Conservation (phyloP, 441 rosid genomes). For the Erodium chrysanthum region DNA sequence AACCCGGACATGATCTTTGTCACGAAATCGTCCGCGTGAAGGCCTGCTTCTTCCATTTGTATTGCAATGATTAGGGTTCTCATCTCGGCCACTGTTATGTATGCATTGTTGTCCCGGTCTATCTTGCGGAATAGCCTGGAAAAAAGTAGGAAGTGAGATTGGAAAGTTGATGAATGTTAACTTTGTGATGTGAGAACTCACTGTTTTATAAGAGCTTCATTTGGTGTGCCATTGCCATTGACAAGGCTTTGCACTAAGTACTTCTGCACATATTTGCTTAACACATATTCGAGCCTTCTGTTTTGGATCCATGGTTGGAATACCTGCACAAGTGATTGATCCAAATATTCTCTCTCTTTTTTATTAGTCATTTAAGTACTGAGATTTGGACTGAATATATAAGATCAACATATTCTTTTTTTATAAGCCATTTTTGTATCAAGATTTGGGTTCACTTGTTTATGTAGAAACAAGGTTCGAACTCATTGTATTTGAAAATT, state of each 20-base stretch:
- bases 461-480: too few species aligned
- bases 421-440: too few species aligned
- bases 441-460: too few species aligned
- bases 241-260: constrained; percentile 24
- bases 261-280: constrained; percentile 15
- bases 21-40: constrained; percentile 21
- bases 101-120: constrained; percentile 20
- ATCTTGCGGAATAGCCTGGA: constrained; percentile 34
- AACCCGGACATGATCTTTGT: constrained; percentile 27
- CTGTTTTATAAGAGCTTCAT: constrained; percentile 22
- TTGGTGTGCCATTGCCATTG: constrained; percentile 22
- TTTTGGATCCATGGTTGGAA: constrained; percentile 41
- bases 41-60: constrained; percentile 26
- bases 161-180: too few species aligned
- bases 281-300: constrained; percentile 30
- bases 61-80: constrained; percentile 32
- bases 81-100: constrained; percentile 28
- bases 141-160: too few species aligned
- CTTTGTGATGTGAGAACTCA: constrained; percentile 4
- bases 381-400: too few species aligned
- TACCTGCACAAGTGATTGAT: constrained; percentile 21
- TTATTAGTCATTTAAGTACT: too few species aligned
- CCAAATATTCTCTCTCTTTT: too few species aligned
- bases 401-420: too few species aligned
- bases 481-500: too few species aligned